Percentiles rank a stretch among this genome's conserved stretches.
Evolutionary conservation across 2,329 filamentous ascomycete species (phyloP).

Genomic region (Sporothrix brunneoviolacea): DNA sequence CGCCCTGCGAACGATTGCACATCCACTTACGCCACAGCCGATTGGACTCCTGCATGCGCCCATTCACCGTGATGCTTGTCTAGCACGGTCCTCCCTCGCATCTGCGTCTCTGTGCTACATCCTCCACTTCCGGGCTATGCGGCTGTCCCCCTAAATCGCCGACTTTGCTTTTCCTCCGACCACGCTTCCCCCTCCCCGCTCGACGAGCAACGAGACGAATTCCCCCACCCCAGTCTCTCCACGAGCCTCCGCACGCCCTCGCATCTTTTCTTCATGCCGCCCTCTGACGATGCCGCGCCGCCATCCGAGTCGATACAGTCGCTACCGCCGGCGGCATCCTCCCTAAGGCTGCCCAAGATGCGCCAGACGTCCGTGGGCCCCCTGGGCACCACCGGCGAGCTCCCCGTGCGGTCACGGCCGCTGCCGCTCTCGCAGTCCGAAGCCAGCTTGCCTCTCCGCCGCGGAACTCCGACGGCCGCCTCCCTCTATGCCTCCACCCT

Average conservation of each 20-base stretch:
- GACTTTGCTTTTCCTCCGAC: too few relatives aligned
- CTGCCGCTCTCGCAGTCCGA: conserved; percentile 46
- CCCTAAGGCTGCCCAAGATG: conserved; percentile 53
- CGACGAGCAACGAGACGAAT: not conserved
- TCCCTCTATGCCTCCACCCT: conserved; percentile 59
- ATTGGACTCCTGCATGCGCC: not conserved
- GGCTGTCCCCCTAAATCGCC: too few relatives aligned
- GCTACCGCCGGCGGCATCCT: conserved; percentile 60
- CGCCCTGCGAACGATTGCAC: too few relatives aligned
- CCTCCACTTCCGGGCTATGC: too few relatives aligned
- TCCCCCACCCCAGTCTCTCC: not conserved
- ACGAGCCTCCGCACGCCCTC: not conserved
- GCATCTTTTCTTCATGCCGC: conserved; percentile 51
- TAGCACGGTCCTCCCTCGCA: not conserved
- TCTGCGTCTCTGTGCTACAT: not conserved
- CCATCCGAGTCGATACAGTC: conserved; percentile 62
- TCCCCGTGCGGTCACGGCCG: conserved; percentile 7
- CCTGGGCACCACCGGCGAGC: not conserved
- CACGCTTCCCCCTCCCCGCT: too few relatives aligned
- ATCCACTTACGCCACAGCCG: not conserved
- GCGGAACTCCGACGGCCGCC: conserved; percentile 52
- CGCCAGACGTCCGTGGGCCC: conserved; percentile 45
- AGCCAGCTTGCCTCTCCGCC: conserved; percentile 42
- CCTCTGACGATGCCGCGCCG: conserved; percentile 56
- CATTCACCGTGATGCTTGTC: not conserved